Evolutionary conservation across 208 protist genomes (phyloP).

Genomic region (Leishmania lainsoni): DNA sequence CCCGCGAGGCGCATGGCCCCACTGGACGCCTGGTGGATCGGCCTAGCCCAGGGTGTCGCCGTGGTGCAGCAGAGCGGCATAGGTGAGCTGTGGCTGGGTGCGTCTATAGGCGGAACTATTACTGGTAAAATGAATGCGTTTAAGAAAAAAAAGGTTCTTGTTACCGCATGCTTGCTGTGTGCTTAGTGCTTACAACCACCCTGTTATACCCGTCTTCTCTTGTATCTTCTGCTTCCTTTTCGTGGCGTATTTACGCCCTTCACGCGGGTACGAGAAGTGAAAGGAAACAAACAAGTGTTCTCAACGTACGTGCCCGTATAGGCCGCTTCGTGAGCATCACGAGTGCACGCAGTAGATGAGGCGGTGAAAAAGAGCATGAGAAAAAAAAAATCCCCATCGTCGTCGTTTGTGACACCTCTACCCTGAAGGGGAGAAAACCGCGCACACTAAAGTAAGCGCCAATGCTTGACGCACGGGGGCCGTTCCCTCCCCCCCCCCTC

Average conservation of each 20-base stretch:
- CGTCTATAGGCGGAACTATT: neutral
- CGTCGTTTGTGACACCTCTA: neutral
- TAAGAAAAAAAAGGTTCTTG: neutral
- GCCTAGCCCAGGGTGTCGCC: neutral
- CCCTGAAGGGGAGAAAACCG: neutral
- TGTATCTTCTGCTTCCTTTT: neutral
- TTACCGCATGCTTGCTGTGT: neutral
- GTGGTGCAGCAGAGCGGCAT: neutral
- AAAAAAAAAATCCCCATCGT: neutral
- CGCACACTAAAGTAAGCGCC: neutral
- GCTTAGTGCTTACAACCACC: neutral
- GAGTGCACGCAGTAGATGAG: neutral
- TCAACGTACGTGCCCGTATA: neutral
- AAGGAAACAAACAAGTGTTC: neutral
- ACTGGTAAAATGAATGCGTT: neutral
- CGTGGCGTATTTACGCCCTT: neutral
- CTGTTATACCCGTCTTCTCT: neutral
- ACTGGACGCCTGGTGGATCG: no score
- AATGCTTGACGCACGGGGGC: neutral
- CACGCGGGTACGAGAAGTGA: neutral
- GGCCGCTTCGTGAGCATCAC: neutral
- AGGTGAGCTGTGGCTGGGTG: neutral
- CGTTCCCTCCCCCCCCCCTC: neutral
- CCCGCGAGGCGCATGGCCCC: neutral
- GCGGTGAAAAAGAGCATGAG: neutral